Evolutionary conservation across 2,329 filamentous ascomycete species (phyloP).

Genomic region (Pseudogymnoascus sp.): DNA sequence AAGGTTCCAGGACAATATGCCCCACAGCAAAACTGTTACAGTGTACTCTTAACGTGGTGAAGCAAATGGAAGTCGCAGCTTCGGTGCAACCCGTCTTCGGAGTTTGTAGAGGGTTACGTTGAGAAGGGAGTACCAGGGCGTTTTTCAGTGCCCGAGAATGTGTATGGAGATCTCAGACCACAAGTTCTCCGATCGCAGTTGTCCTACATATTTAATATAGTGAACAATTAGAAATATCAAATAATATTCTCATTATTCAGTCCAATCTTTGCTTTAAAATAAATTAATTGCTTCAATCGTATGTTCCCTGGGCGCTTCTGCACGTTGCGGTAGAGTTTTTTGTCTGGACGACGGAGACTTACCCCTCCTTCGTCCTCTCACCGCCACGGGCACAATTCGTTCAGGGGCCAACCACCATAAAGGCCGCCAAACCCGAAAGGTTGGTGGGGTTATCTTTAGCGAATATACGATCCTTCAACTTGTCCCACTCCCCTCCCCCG

Average conservation of each 20-base stretch:
- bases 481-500: constrained; percentile 10
- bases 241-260: neutral
- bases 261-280: neutral
- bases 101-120: neutral
- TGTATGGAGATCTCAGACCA: neutral
- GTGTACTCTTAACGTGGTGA: neutral
- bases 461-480: constrained; percentile 8
- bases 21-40: neutral
- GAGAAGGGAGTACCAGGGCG: neutral
- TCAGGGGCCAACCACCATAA: constrained; percentile 8
- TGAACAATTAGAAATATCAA: neutral
- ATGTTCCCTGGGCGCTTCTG: neutral
- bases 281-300: neutral
- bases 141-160: neutral
- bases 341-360: neutral
- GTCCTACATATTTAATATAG: neutral
- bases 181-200: neutral
- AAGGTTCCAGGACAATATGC: neutral
- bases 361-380: constrained; percentile 2
- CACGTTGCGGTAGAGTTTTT: neutral
- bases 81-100: constrained; percentile 3
- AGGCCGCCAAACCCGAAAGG: constrained; percentile 7
- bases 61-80: neutral
- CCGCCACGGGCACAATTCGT: constrained; percentile 1
- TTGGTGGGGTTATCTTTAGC: constrained; percentile 12